Percentiles rank a stretch among this genome's conserved stretches.
Conservation (phyloP, 2,329 filamentous ascomycete genomes). For the Thelonectria olida region DNA sequence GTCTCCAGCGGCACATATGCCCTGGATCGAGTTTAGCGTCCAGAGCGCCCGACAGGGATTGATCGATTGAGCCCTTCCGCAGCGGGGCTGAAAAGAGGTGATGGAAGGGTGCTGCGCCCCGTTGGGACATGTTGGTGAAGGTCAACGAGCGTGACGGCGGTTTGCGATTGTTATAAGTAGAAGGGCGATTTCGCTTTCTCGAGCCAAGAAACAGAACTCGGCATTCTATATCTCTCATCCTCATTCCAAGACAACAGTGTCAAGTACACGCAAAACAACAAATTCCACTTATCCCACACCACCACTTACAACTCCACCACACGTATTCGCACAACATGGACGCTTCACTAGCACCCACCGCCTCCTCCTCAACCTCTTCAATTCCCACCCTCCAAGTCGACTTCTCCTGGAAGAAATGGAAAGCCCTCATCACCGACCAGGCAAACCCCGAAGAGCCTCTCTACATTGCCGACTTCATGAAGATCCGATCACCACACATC, state of each 20-base stretch:
- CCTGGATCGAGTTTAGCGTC: background rate
- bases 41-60: no score
- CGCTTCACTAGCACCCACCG: background rate
- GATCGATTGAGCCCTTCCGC: background rate
- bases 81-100: background rate
- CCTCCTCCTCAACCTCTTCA: background rate
- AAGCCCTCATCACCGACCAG: constrained; percentile 22
- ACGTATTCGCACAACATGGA: background rate
- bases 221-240: background rate
- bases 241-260: background rate
- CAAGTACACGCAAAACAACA: background rate
- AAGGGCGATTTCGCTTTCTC: no score
- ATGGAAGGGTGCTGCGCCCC: background rate
- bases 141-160: background rate
- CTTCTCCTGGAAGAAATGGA: constrained; percentile 31
- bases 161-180: background rate
- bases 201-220: no score
- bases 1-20: background rate
- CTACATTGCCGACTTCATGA: constrained; percentile 28
- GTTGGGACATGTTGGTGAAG: background rate
- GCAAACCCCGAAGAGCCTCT: constrained; percentile 14
- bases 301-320: background rate
- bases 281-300: background rate
- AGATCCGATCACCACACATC: constrained; percentile 19
- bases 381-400: constrained; percentile 21